Evolutionary conservation across 2,329 filamentous ascomycete species (phyloP).

Genomic region (Trematosphaeria pertusa): DNA sequence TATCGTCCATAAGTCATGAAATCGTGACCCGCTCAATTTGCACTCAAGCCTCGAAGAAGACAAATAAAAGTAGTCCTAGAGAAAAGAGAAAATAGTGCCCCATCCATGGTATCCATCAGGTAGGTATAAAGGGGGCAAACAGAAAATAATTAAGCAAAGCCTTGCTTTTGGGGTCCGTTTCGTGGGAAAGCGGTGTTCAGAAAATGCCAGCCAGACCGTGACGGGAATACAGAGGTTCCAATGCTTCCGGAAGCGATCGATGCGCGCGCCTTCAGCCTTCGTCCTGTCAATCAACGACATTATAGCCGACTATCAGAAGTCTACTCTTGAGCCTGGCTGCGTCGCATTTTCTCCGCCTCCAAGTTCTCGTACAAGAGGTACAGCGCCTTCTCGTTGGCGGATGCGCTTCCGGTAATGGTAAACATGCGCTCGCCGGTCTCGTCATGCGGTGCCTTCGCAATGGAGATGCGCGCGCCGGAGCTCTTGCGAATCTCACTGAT

Average conservation of each 20-base stretch:
- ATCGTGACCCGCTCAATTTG: conserved; percentile 51
- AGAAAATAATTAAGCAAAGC: conserved; percentile 39
- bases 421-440: conserved; percentile 99
- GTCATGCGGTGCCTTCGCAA: conserved; percentile 95
- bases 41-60: conserved; percentile 37
- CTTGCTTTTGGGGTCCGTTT: conserved; percentile 38
- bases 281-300: conserved; percentile 4
- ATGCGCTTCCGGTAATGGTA: conserved; percentile 95
- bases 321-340: conserved; percentile 72
- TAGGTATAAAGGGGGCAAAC: conserved; percentile 26
- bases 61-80: conserved; percentile 31
- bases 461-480: conserved; percentile 95
- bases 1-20: conserved; percentile 52
- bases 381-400: conserved; percentile 92
- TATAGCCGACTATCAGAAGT: background rate
- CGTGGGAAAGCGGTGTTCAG: background rate
- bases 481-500: conserved; percentile 98
- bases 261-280: conserved; percentile 7
- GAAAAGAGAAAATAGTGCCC: conserved; percentile 40
- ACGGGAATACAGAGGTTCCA: conserved; percentile 7
- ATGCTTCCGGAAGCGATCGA: conserved; percentile 11
- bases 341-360: conserved; percentile 98
- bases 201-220: conserved; percentile 10
- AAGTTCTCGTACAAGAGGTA: conserved; percentile 98
- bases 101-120: conserved; percentile 43